Conservation (phyloP, 2,329 filamentous ascomycete genomes). For the Arthroderma sp. region DNA sequence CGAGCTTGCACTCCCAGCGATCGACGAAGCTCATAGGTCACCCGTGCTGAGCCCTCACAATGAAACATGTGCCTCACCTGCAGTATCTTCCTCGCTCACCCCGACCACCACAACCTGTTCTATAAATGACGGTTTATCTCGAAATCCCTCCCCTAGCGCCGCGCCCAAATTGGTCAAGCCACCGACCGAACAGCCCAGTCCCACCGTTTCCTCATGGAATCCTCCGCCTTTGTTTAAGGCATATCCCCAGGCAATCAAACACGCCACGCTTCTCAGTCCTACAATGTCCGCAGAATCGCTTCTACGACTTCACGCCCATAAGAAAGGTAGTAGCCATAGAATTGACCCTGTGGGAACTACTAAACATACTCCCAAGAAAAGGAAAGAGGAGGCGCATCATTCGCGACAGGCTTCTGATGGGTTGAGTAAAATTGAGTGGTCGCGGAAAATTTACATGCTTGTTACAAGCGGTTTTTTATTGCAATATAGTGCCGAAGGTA, state of each 20-base stretch:
- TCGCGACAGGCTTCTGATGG: slow-evolving; percentile 24
- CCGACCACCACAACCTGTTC: slow-evolving; percentile 1
- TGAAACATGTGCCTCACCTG: not conserved
- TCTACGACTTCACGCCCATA: slow-evolving; percentile 39
- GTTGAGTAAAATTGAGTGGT: slow-evolving; percentile 29
- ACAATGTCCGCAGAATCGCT: slow-evolving; percentile 56
- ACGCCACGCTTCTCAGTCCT: slow-evolving; percentile 56
- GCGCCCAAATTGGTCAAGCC: slow-evolving; percentile 14
- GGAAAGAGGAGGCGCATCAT: slow-evolving; percentile 22
- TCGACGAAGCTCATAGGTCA: slow-evolving; percentile 19
- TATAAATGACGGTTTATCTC: slow-evolving; percentile 13
- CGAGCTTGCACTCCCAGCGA: slow-evolving; percentile 20
- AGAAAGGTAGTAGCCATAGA: slow-evolving; percentile 5
- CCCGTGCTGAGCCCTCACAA: not conserved
- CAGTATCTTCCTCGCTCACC: not conserved
- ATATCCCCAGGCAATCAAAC: slow-evolving; percentile 69
- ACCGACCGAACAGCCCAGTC: slow-evolving; percentile 15
- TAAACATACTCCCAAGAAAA: slow-evolving; percentile 15
- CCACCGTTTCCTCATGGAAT: slow-evolving; percentile 39
- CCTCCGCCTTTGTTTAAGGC: slow-evolving; percentile 73
- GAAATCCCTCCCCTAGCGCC: slow-evolving; percentile 11
- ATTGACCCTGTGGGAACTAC: slow-evolving; percentile 10
- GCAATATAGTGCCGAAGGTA: slow-evolving; percentile 33
- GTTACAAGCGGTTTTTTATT: slow-evolving; percentile 32
- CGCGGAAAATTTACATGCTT: slow-evolving; percentile 33